Percentiles rank a stretch among this genome's conserved stretches.
phyloP scores from a whole-genome alignment of 2,329 filamentous ascomycete genomes.

The Fusarium xylarioides region DNA sequence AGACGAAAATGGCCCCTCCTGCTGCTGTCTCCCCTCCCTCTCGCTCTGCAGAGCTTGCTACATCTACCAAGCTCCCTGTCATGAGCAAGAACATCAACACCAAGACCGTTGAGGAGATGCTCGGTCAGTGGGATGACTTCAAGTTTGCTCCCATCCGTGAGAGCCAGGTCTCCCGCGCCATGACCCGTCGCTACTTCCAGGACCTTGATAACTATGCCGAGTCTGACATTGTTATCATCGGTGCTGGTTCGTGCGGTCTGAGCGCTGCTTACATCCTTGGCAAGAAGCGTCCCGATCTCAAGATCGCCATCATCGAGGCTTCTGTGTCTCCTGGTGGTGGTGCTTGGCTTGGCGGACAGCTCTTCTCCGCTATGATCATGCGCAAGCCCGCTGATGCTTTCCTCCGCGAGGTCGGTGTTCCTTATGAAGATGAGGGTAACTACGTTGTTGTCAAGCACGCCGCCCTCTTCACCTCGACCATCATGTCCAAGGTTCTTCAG shows the following conservation, averaged over 20 bases:
- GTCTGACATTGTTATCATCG: conserved; percentile 92
- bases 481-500: conserved; percentile 82
- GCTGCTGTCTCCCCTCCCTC: conserved; percentile 70
- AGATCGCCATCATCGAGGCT: conserved; percentile 91
- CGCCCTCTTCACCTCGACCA: conserved; percentile 87
- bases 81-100: conserved; percentile 39
- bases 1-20: conserved; percentile 69
- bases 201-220: conserved; percentile 91
- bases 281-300: conserved; percentile 85
- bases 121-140: conserved; percentile 83
- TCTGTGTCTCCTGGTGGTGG: conserved; percentile 87
- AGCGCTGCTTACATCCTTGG: conserved; percentile 86
- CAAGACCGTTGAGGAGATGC: conserved; percentile 57
- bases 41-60: conserved; percentile 55
- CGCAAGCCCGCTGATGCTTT: conserved; percentile 91
- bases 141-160: conserved; percentile 88
- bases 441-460: conserved; percentile 96
- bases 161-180: conserved; percentile 90
- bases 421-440: conserved; percentile 87
- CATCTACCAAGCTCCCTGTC: conserved; percentile 45
- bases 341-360: conserved; percentile 92
- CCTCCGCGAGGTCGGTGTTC: conserved; percentile 80
- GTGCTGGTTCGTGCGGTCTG: conserved; percentile 88
- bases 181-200: conserved; percentile 92
- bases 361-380: conserved; percentile 96